Conservation (phyloP, 2,329 filamentous ascomycete genomes). For the Lachnellula cervina region DNA sequence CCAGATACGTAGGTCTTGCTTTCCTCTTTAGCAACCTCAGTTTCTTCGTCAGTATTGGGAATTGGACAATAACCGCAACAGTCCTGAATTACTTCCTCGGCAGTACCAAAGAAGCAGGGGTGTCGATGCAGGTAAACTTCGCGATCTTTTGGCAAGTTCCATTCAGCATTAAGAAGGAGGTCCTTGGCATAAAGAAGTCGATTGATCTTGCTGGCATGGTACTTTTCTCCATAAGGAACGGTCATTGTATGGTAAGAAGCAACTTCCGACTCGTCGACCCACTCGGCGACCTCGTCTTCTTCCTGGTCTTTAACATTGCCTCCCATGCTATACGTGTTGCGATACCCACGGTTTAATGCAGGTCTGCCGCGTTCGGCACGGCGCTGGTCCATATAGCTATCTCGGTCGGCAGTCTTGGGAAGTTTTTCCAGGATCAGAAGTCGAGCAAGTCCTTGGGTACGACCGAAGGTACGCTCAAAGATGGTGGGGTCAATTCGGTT, state of each 20-base stretch:
- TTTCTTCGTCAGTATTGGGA: constrained; percentile 65
- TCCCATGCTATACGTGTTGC: constrained; percentile 39
- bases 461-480: constrained; percentile 73
- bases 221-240: constrained; percentile 60
- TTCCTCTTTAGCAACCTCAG: constrained; percentile 66
- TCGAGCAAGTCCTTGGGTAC: constrained; percentile 72
- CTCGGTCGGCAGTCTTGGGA: constrained; percentile 62
- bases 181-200: constrained; percentile 79
- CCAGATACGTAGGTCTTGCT: constrained; percentile 72
- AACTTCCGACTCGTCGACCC: constrained; percentile 71
- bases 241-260: constrained; percentile 77
- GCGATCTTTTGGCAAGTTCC: constrained; percentile 75
- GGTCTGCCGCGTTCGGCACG: constrained; percentile 70
- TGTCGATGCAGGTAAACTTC: constrained; percentile 75
- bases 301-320: constrained; percentile 74
- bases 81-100: constrained; percentile 69
- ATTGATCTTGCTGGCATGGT: constrained; percentile 68
- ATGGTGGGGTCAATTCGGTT: constrained; percentile 79
- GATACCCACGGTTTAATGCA: constrained; percentile 37
- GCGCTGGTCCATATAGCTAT: constrained; percentile 65
- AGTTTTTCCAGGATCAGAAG: constrained; percentile 76
- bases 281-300: constrained; percentile 79
- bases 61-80: constrained; percentile 77
- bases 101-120: constrained; percentile 76
- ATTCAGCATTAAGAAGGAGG: constrained; percentile 77